phyloP scores from a whole-genome alignment of 352 stramenopile genomes.

The Phytophthora sp. region DNA sequence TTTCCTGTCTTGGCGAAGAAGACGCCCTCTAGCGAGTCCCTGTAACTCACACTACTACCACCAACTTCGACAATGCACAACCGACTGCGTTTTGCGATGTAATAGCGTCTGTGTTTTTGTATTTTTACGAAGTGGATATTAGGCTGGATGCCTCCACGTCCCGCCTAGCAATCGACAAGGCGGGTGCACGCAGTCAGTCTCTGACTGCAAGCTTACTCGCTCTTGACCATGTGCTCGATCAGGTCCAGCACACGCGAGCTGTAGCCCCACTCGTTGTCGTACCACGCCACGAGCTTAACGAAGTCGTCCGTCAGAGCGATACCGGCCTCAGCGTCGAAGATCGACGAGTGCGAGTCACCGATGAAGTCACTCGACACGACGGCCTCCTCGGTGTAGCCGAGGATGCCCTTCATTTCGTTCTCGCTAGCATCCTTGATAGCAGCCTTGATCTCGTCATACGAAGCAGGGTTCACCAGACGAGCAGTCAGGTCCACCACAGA shows the following conservation, averaged over 20 bases:
- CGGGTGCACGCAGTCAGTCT: background rate
- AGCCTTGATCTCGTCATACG: constrained; percentile 98
- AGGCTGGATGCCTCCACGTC: background rate
- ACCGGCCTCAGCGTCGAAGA: background rate
- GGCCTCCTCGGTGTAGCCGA: constrained; percentile 91
- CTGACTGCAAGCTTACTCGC: constrained; percentile 81
- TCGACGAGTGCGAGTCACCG: constrained; percentile 95
- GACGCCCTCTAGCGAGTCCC: no score
- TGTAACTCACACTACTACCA: no score
- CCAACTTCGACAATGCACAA: background rate
- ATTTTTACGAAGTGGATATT: constrained; percentile 49
- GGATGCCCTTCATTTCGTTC: constrained; percentile 95
- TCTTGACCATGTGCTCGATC: constrained; percentile 95
- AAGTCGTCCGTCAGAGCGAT: constrained; percentile 94
- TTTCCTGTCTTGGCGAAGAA: no score
- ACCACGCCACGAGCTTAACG: constrained; percentile 99
- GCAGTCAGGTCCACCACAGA: constrained; percentile 91
- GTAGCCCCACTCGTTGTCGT: constrained; percentile 99
- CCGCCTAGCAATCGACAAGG: no score
- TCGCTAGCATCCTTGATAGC: constrained; percentile 95
- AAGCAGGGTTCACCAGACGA: constrained; percentile 88
- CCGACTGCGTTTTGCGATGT: background rate
- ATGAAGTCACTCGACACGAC: constrained; percentile 92
- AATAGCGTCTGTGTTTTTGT: constrained; percentile 96
- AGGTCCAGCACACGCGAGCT: constrained; percentile 97